Percentiles rank a stretch among this genome's conserved stretches.
Evolutionary conservation across 78 protist species (phyloP).

Genomic region (Dictyostelium firmibasis): DNA sequence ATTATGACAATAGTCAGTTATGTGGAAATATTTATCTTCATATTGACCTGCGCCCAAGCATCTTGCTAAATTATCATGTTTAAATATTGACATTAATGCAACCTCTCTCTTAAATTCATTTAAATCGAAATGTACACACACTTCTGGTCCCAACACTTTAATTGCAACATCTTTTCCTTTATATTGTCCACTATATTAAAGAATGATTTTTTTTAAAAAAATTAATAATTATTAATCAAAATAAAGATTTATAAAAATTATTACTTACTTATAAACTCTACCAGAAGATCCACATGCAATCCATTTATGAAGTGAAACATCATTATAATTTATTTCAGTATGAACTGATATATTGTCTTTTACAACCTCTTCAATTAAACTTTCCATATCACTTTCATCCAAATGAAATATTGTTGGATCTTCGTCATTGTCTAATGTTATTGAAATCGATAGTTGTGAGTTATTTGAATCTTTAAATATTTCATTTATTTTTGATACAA

Average conservation of each 20-base stretch:
- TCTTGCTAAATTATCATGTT: slow-evolving; percentile 45
- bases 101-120: slow-evolving; percentile 58
- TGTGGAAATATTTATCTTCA: slow-evolving; percentile 13
- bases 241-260: no score
- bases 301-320: slow-evolving; percentile 38
- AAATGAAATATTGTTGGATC: neutral
- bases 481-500: neutral
- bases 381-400: slow-evolving; percentile 21
- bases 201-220: no score
- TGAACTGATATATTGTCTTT: slow-evolving; percentile 42
- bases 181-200: slow-evolving; percentile 40
- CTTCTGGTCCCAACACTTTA: slow-evolving; percentile 52
- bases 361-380: slow-evolving; percentile 29
- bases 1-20: slow-evolving; percentile 40
- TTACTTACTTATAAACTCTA: slow-evolving; percentile 40
- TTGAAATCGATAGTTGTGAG: neutral
- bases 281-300: slow-evolving; percentile 66
- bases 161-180: slow-evolving; percentile 60
- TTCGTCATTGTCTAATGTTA: neutral
- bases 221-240: no score
- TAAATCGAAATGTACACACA: slow-evolving; percentile 44
- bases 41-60: slow-evolving; percentile 67
- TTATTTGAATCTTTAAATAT: neutral
- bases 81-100: slow-evolving; percentile 53
- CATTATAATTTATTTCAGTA: slow-evolving; percentile 27